Evolutionary conservation across 495 filamentous ascomycete species (phyloP).

Genomic region (Penicillium dipodomyicola): DNA sequence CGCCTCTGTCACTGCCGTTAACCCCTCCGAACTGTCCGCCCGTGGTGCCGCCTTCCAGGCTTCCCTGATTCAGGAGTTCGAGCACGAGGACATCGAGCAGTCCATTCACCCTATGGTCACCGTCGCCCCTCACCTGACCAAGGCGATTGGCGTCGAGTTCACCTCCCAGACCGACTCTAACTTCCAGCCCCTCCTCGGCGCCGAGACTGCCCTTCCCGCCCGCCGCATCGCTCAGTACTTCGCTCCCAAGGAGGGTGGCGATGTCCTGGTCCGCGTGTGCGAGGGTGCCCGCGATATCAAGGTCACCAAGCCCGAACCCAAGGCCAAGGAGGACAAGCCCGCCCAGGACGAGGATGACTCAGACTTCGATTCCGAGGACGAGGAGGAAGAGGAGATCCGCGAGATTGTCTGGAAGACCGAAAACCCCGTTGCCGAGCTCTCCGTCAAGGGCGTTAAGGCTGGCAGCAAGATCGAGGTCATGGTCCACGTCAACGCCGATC

Average conservation of each 20-base stretch:
- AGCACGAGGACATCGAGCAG: constrained; percentile 89
- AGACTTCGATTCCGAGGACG: constrained; percentile 58
- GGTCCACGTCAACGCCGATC: constrained; percentile 76
- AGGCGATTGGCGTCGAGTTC: constrained; percentile 84
- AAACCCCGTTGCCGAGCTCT: constrained; percentile 79
- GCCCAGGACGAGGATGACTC: constrained; percentile 63
- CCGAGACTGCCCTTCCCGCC: constrained; percentile 87
- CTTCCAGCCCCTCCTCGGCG: constrained; percentile 74
- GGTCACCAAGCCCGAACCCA: constrained; percentile 78
- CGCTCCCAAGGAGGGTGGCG: constrained; percentile 72
- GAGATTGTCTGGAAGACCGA: constrained; percentile 93
- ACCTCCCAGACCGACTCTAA: constrained; percentile 58
- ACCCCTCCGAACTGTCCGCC: constrained; percentile 86
- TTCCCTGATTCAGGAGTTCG: constrained; percentile 86
- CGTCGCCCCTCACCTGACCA: constrained; percentile 81
- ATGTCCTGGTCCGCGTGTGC: constrained; percentile 80
- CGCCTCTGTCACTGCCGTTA: constrained; percentile 72
- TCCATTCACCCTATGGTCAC: constrained; percentile 95
- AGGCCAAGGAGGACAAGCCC: constrained; percentile 63
- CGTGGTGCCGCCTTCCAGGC: constrained; percentile 95
- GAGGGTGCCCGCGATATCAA: constrained; percentile 89
- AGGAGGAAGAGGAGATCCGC: constrained; percentile 80
- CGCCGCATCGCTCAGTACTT: constrained; percentile 75
- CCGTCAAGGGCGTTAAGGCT: constrained; percentile 78
- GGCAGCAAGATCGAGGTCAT: constrained; percentile 89